Conservation (phyloP, 2,329 filamentous ascomycete species). For the Colletotrichum tofieldiae region DNA sequence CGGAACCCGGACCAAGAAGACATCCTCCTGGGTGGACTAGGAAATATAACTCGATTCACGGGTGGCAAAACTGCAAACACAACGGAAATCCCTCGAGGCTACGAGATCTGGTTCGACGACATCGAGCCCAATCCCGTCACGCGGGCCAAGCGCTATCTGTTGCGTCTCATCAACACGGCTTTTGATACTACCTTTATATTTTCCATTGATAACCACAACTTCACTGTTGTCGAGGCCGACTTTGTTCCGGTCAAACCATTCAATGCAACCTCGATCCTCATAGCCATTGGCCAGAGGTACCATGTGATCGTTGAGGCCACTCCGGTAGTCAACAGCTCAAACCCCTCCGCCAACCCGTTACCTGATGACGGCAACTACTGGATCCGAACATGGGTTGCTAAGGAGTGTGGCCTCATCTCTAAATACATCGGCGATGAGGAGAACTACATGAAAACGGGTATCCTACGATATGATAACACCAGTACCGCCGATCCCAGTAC, state of each 20-base stretch:
- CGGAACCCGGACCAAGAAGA: background rate
- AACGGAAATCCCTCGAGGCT: constrained; percentile 5
- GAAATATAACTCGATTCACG: constrained; percentile 14
- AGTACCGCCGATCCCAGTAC: constrained; percentile 42
- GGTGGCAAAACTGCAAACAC: background rate
- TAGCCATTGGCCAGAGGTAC: constrained; percentile 63
- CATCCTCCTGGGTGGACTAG: constrained; percentile 11
- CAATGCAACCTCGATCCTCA: constrained; percentile 60
- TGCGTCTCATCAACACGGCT: constrained; percentile 55
- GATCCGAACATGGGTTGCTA: constrained; percentile 44
- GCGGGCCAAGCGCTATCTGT: constrained; percentile 50
- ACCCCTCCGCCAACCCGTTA: constrained; percentile 30
- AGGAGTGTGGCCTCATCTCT: background rate
- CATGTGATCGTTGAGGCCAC: constrained; percentile 48
- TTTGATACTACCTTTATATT: constrained; percentile 52
- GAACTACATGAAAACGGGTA: constrained; percentile 44
- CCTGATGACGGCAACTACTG: constrained; percentile 45
- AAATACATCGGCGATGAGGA: background rate
- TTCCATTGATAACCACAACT: constrained; percentile 54
- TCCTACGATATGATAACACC: constrained; percentile 47
- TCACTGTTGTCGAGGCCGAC: constrained; percentile 63
- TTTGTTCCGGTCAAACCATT: constrained; percentile 66
- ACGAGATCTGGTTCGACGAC: constrained; percentile 24
- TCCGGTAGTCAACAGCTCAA: constrained; percentile 7
- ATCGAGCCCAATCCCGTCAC: constrained; percentile 3